Evolutionary conservation across 2,329 filamentous ascomycete species (phyloP).

Genomic region (Pseudocercospora fuligena): DNA sequence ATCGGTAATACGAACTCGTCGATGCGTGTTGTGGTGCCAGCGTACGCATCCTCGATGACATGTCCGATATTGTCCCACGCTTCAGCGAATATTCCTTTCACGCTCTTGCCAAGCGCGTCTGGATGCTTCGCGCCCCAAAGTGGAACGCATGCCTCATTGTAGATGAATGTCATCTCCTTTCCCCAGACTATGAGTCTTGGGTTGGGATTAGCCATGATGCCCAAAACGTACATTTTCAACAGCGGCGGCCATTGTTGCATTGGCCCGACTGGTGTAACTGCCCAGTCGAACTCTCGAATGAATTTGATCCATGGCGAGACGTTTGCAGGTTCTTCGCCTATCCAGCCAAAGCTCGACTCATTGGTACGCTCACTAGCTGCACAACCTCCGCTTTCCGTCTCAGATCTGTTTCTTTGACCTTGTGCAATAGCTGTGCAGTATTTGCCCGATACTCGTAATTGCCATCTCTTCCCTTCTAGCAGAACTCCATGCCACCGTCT

Average conservation of each 20-base stretch:
- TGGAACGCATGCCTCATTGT: conserved; percentile 38
- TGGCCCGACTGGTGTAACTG: conserved; percentile 35
- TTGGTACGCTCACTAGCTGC: neutral
- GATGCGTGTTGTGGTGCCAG: conserved; percentile 29
- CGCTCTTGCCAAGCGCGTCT: conserved; percentile 27
- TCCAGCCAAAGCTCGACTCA: conserved; percentile 35
- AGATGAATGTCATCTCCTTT: conserved; percentile 38
- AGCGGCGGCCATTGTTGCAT: conserved; percentile 35
- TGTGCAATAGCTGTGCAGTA: conserved; percentile 21
- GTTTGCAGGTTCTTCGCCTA: conserved; percentile 26
- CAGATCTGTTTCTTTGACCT: neutral
- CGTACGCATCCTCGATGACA: conserved; percentile 30
- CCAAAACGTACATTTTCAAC: conserved; percentile 32
- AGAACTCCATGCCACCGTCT: conserved; percentile 16
- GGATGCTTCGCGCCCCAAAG: conserved; percentile 36
- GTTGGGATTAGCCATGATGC: conserved; percentile 39
- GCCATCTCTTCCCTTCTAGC: conserved; percentile 27
- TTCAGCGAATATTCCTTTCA: conserved; percentile 30
- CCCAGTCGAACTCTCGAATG: conserved; percentile 38
- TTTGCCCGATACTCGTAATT: conserved; percentile 19
- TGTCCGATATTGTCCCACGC: conserved; percentile 29
- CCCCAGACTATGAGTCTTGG: conserved; percentile 42
- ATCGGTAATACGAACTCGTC: conserved; percentile 31
- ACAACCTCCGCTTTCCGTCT: neutral
- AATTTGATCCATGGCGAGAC: conserved; percentile 34